Base-by-base conservation (phyloP, 2,329 filamentous ascomycete genomes). In the Ceratocystis ficicola region DNA sequence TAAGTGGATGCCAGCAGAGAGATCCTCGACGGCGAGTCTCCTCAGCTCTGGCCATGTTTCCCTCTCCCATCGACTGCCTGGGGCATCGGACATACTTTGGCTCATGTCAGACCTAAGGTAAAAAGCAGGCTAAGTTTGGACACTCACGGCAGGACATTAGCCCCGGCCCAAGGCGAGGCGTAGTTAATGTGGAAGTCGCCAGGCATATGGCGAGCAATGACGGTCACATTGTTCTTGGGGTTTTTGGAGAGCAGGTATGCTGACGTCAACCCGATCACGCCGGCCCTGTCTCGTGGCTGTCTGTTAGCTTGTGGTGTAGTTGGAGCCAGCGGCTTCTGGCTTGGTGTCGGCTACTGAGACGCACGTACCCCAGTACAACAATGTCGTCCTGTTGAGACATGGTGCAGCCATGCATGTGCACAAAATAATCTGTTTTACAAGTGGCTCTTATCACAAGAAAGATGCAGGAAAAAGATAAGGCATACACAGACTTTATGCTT, bases 131-230 rank as follows among this genome's bases (percentile, higher is more conserved):
- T 46, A 25, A 5, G 22, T 4, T 7, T 32, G 20, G 28, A 78
- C 36, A 41, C 85, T 68, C 71, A 89, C 86, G 88, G 90, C 68
- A 87, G 74, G 72, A 85, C 86, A 72, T 94, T 93, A 68, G 90
- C 90, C 15, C 90, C 90, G 2, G 90, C 90, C 88, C 89, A 95
- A 0, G 90, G 90, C 5, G 89, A 95, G 0, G 89, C 86, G 74
- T 96, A 96, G 78, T 95, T 88, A 70, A 92, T 87, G 70, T 93
- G 88, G 75, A 93, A 94, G 77, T 96, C 92, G 44, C 92, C 92
- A 0, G 92, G 92, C 87, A 96, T 94, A 73, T 95, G 88, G 72
- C 93, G 95, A 4, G 90, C 87, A 41, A 90, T 78, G 44, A 95
- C 79, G 0, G 88, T 91, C 69, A 95, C 73, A 20, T 69, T 72